These are phyloP conservation scores for Taphrina sp. DNA, from an alignment of 1,139 yeast genomes.

Conservation along the genomic window DNA sequence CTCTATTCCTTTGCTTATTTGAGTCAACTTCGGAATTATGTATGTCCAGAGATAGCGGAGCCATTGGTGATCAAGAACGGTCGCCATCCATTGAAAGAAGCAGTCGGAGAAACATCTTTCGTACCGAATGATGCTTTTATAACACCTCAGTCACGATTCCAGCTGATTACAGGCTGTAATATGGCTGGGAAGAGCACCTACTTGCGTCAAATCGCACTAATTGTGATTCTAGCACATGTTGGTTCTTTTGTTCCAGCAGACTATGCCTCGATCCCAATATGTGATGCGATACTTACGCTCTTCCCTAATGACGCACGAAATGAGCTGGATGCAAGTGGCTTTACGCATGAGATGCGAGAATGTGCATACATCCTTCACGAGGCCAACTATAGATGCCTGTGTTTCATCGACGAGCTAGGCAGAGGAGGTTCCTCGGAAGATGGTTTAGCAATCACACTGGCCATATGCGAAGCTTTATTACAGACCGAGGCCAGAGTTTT, in stretches of 20 bases:
- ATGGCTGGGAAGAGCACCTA: conserved; percentile 76
- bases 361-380: conserved; percentile 56
- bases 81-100: conserved; percentile 77
- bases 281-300: conserved; percentile 53
- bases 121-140: conserved; percentile 70
- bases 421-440: conserved; percentile 85
- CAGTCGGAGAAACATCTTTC: conserved; percentile 49
- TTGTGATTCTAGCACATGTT: conserved; percentile 72
- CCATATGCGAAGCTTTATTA: conserved; percentile 66
- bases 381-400: conserved; percentile 56
- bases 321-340: conserved; percentile 66
- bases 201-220: conserved; percentile 61
- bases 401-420: conserved; percentile 62
- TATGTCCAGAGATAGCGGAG: no score
- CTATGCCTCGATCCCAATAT: conserved; percentile 57
- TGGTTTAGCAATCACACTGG: conserved; percentile 81
- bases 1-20: no score
- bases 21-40: no score
- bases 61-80: conserved; percentile 53
- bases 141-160: conserved; percentile 48
- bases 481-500: conserved; percentile 37
- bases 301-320: conserved; percentile 77
- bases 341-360: conserved; percentile 70
- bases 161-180: conserved; percentile 70
- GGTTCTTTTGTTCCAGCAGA: conserved; percentile 72